Base-by-base conservation (phyloP, 352 stramenopile genomes). In the Phytophthora agathidicida region DNA sequence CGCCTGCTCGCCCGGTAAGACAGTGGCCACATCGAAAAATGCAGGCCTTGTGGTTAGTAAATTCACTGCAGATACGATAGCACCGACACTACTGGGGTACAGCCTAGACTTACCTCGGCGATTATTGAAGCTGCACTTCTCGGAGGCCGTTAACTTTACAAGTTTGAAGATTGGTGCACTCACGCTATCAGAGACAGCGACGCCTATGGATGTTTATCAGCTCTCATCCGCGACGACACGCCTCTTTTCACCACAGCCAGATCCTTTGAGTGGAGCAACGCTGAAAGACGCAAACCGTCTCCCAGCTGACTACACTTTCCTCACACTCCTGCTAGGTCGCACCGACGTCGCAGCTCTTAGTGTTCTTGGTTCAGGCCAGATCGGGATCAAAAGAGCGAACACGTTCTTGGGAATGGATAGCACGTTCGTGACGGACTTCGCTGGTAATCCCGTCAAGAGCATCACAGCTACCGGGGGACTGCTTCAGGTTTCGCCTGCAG, bases 51-150 rank as follows among this genome's bases (percentile, higher is more conserved):
- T 48, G n/a, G 77, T 80, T 14, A 57, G 30, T 10, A 54, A 31
- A 13, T 89, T 89, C 42, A 77, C 60, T 0, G 45, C 51, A 3
- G 85, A 94, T 49, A 74, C 65, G 8, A 63, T 73, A 0, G n/a
- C 27, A 9, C 82, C 85, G 0, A 47, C 42, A 16, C 62, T 94
- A 5, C 5, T 88, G 13, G 72, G 77, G 7, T 94, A 83, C 47
- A 88, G 63, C 6, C 46, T 89, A 17, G 85, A 94, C 48, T 48
- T 89, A 13, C 44, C 73, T 1, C 64, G 74, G 7, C 59, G 66
- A 45, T 53, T 92, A 9, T 16, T 92, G 7, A 88, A 88, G 44
- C 43, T 94, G 13, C 78, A 64, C 27, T 92, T 94, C 60, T 88
- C 79, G 0, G 77, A 94, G 45, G 67, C 82, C 1, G 76, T 94